Conservation (phyloP, 2,329 filamentous ascomycete species). For the Aspergillus fijiensis region DNA sequence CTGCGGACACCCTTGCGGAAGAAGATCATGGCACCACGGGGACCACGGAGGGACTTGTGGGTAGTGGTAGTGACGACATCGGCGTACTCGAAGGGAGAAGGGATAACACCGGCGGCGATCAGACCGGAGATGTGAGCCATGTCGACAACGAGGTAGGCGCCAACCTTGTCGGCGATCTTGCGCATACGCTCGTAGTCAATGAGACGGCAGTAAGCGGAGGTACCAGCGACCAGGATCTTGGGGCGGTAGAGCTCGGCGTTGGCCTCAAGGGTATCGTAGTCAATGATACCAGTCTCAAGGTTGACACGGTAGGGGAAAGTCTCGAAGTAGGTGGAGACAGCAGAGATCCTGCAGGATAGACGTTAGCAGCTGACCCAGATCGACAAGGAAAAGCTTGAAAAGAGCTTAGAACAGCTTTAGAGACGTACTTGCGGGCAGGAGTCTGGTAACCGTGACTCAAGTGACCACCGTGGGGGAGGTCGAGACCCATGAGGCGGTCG, state of each 20-base stretch:
- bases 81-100: slow-evolving; percentile 82
- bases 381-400: not conserved
- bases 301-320: slow-evolving; percentile 92
- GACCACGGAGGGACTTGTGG: slow-evolving; percentile 94
- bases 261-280: slow-evolving; percentile 89
- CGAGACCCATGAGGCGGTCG: slow-evolving; percentile 94
- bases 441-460: slow-evolving; percentile 97
- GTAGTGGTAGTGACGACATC: slow-evolving; percentile 98
- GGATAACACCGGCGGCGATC: slow-evolving; percentile 86
- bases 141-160: slow-evolving; percentile 89
- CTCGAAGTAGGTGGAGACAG: slow-evolving; percentile 98
- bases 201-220: slow-evolving; percentile 91
- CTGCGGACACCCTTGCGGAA: slow-evolving; percentile 88
- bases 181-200: slow-evolving; percentile 95
- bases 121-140: slow-evolving; percentile 98
- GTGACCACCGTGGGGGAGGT: slow-evolving; percentile 94
- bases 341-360: slow-evolving; percentile 68
- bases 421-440: slow-evolving; percentile 72
- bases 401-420: not conserved
- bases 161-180: slow-evolving; percentile 84
- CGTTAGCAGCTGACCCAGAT: not conserved
- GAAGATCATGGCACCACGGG: slow-evolving; percentile 97
- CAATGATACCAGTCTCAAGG: slow-evolving; percentile 86
- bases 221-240: slow-evolving; percentile 92
- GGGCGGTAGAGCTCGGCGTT: slow-evolving; percentile 85